Percentiles rank a stretch among this genome's conserved stretches.
These are phyloP conservation scores for Boletus hoseneyae DNA, from an alignment of 1,284 basidiomycete genomes.

Conservation along the genomic window DNA sequence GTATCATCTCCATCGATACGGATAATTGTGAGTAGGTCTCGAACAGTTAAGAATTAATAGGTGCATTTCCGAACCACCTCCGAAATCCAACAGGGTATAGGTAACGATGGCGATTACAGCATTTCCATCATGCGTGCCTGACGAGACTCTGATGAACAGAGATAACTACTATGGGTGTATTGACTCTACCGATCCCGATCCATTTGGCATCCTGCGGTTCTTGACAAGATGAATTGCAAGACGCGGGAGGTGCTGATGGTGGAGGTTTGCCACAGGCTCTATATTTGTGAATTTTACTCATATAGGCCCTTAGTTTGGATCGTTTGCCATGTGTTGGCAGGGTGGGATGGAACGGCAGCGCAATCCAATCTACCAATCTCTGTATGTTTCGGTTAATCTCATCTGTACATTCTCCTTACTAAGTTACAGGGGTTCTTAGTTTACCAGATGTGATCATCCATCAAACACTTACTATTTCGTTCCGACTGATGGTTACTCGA, in stretches of 20 bases:
- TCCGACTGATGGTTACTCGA: slow-evolving; percentile 6
- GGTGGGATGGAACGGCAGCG: slow-evolving; percentile 67
- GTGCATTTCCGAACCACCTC: background rate
- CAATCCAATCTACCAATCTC: slow-evolving; percentile 56
- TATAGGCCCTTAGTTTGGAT: slow-evolving; percentile 56
- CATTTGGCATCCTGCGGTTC: slow-evolving; percentile 70
- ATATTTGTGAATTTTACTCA: background rate
- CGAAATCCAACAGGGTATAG: slow-evolving; percentile 13
- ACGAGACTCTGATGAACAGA: slow-evolving; percentile 25
- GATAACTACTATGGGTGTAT: slow-evolving; percentile 72
- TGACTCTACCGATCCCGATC: slow-evolving; percentile 64
- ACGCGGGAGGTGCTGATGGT: slow-evolving; percentile 62
- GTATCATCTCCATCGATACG: slow-evolving; percentile 72
- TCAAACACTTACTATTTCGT: background rate
- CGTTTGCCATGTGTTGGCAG: slow-evolving; percentile 68
- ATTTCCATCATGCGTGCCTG: slow-evolving; percentile 27
- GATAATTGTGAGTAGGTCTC: slow-evolving; percentile 50
- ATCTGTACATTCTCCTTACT: background rate
- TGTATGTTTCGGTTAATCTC: slow-evolving; percentile 44
- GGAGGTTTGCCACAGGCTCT: slow-evolving; percentile 39
- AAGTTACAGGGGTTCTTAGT: slow-evolving; percentile 38
- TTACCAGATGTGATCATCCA: slow-evolving; percentile 57
- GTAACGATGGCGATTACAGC: slow-evolving; percentile 28
- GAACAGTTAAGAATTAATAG: background rate
- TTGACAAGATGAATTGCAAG: slow-evolving; percentile 74